Conservation (phyloP, 805 yeast genomes). For the Monosporozyma yasuniensis region DNA sequence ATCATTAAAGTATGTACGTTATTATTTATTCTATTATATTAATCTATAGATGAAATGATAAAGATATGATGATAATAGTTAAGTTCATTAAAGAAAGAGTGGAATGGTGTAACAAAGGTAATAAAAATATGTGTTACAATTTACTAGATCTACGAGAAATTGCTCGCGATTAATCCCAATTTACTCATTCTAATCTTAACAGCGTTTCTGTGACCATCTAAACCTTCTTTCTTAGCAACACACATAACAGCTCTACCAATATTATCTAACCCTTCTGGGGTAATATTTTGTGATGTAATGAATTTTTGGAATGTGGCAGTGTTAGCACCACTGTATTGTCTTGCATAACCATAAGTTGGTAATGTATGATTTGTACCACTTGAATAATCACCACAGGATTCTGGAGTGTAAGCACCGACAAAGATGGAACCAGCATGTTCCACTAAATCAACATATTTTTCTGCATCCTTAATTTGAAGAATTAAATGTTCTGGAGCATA, state of each 20-base stretch:
- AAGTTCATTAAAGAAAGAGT: neutral
- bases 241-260: constrained; percentile 97
- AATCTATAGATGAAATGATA: neutral
- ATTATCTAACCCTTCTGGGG: constrained; percentile 71
- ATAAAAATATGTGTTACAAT: neutral
- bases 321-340: constrained; percentile 95
- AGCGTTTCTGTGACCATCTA: constrained; percentile 95
- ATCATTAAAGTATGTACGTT: neutral
- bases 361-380: constrained; percentile 97
- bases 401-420: constrained; percentile 95
- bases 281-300: constrained; percentile 87
- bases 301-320: constrained; percentile 93
- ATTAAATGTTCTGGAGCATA: constrained; percentile 98
- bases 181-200: constrained; percentile 89
- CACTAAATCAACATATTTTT: constrained; percentile 58
- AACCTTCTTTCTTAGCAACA: constrained; percentile 90
- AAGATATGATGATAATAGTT: too few species aligned
- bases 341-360: constrained; percentile 97
- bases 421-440: constrained; percentile 94
- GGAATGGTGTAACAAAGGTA: neutral
- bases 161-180: constrained; percentile 44
- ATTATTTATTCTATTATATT: neutral
- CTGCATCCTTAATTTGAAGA: constrained; percentile 77
- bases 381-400: constrained; percentile 96
- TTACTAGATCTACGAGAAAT: constrained; percentile 17